These are phyloP conservation scores for Inga laurina DNA, from an alignment of 306 rosid species.

Conservation along the genomic window DNA sequence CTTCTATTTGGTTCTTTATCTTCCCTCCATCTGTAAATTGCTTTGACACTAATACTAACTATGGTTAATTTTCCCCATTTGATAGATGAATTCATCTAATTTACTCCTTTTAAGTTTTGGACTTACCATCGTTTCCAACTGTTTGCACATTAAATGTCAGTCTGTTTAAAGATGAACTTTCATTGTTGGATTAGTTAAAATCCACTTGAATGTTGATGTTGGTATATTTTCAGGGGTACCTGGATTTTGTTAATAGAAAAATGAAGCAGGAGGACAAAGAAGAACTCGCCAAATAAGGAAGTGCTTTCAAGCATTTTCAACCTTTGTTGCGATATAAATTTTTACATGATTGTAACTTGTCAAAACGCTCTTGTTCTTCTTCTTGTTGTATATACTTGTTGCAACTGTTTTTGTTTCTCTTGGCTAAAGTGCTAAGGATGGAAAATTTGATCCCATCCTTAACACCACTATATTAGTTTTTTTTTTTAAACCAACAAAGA, in stretches of 20 bases:
- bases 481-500: background rate
- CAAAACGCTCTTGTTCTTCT: background rate
- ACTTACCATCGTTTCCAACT: background rate
- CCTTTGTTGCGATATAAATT: background rate
- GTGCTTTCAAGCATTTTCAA: constrained; percentile 31
- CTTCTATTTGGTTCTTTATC: background rate
- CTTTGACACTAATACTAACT: background rate
- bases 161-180: background rate
- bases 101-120: background rate
- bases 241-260: constrained; percentile 72
- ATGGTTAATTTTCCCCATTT: background rate
- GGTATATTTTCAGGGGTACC: constrained; percentile 62
- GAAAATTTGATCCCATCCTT: background rate
- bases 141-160: background rate
- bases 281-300: constrained; percentile 28
- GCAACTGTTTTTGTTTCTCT: background rate
- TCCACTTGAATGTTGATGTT: constrained; percentile 10
- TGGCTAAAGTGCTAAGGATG: background rate
- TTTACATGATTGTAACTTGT: background rate
- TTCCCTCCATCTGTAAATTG: background rate
- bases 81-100: background rate
- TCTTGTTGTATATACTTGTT: background rate
- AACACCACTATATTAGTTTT: background rate
- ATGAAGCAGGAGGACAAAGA: constrained; percentile 30
- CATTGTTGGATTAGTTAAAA: background rate